Evolutionary conservation across 208 protist species (phyloP), one percentile per base, ranked within the genome.

Genomic region (Trypanosoma caninum): DNA sequence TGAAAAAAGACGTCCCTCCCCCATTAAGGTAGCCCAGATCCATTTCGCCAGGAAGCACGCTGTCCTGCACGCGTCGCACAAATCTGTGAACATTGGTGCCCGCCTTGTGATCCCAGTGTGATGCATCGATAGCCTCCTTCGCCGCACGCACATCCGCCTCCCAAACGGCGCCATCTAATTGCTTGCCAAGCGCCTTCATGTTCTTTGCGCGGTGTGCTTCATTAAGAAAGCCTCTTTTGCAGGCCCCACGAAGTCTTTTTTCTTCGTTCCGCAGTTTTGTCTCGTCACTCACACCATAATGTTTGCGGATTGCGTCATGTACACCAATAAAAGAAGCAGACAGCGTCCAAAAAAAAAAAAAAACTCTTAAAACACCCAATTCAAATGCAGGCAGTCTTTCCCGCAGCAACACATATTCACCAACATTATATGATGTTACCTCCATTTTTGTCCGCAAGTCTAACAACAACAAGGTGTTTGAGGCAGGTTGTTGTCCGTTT

Each of bases 231-330:
- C 82, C 74, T 56, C 65, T 66, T 67, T 83, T 87, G 5, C 67
- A 59, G 45, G 67, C 59, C 35, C 79, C 74, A 45, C 74, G 69
- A 44, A 87, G 85, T 23, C 84, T 72, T 33, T 69, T 67, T 35
- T 74, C 75, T 52, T 92, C 86, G 0, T 53, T 57, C 58, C 77
- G 82, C 18, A 92, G 70, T 61, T 87, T 88, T 22, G 81, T 83
- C 54, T 83, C 74, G 51, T 92, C 84, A 60, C 81, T 92, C 40
- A 85, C 72, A 33, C 89, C 84, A 57, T 89, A 89, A 44, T 92
- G 84, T 41, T 74, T 76, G 3, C 76, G 78, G 40, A 89, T 89
- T 3, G 84, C 84, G 51, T 64, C 76, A 70, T 88, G 73, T 16
- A 76, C 84, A 14, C 81, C 84, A 2, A 87, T 62, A 31, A 82